Conservation (phyloP, 139 green algal genomes). For the Coelastrella sp. region DNA sequence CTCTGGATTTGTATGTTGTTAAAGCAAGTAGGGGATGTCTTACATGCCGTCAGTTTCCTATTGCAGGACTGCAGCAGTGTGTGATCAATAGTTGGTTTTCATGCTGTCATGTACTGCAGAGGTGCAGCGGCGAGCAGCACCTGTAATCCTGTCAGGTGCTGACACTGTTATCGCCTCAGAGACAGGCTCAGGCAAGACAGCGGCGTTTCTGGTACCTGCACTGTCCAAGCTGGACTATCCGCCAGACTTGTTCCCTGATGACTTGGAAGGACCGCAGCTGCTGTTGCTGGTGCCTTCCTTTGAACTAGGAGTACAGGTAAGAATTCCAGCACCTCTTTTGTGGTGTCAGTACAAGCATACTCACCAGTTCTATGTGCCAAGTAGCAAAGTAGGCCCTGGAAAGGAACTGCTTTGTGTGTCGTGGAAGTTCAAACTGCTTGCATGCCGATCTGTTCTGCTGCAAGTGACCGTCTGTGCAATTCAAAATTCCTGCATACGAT, state of each 20-base stretch:
- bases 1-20: too few species aligned
- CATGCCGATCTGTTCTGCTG: neutral
- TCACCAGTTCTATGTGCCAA: too few species aligned
- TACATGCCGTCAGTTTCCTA: too few species aligned
- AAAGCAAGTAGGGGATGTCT: too few species aligned
- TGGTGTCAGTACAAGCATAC: too few species aligned
- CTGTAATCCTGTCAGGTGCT: constrained; percentile 63
- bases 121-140: constrained; percentile 74
- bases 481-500: too few species aligned
- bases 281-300: constrained; percentile 88
- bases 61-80: too few species aligned
- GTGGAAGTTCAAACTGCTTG: too few species aligned
- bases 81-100: neutral
- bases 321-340: too few species aligned
- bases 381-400: too few species aligned
- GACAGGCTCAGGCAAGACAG: constrained; percentile 88
- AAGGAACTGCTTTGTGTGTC: too few species aligned
- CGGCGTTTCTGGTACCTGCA: constrained; percentile 80
- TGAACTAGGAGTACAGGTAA: constrained; percentile 91
- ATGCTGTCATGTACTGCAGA: constrained; percentile 60
- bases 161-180: constrained; percentile 76
- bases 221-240: constrained; percentile 78
- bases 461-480: too few species aligned
- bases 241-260: constrained; percentile 75
- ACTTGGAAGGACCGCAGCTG: constrained; percentile 79